Conservation (phyloP, 768 basidiomycete genomes). For the Macrolepiota dolichaula region DNA sequence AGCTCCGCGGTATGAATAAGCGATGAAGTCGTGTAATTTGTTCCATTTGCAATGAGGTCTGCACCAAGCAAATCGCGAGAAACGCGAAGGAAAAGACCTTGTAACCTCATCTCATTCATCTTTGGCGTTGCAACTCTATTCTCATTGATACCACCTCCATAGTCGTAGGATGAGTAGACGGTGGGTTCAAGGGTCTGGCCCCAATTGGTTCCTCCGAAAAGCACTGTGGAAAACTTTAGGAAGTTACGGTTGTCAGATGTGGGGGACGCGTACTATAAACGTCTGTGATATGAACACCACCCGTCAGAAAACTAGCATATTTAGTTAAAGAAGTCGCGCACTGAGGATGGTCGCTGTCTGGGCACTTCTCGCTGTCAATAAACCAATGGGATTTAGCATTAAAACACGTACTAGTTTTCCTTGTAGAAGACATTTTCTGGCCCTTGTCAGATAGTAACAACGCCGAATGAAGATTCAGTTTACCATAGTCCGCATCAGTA, state of each 20-base stretch:
- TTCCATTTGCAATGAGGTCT: conserved; percentile 45
- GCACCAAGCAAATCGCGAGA: conserved; percentile 43
- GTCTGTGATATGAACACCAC: conserved; percentile 24
- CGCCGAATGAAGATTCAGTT: not conserved
- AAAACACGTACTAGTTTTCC: conserved; percentile 41
- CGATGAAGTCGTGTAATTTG: conserved; percentile 42
- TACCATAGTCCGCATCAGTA: conserved; percentile 42
- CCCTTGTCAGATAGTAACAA: conserved; percentile 2
- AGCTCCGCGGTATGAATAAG: conserved; percentile 45
- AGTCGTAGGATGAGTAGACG: conserved; percentile 59
- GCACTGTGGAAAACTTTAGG: conserved; percentile 31
- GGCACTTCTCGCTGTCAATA: conserved; percentile 22
- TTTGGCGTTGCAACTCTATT: conserved; percentile 44
- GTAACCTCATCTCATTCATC: conserved; percentile 53
- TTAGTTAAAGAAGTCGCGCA: conserved; percentile 19
- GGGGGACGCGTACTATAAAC: conserved; percentile 41
- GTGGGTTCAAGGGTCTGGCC: conserved; percentile 56
- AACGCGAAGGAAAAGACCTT: conserved; percentile 53
- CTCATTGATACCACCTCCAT: conserved; percentile 52
- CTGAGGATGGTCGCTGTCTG: conserved; percentile 52
- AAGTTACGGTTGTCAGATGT: not conserved
- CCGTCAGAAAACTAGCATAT: conserved; percentile 14
- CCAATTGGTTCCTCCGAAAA: conserved; percentile 65
- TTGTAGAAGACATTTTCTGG: conserved; percentile 51
- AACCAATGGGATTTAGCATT: not conserved